Base-by-base conservation (phyloP, 2,329 filamentous ascomycete species). In the Claviceps purpurea region DNA sequence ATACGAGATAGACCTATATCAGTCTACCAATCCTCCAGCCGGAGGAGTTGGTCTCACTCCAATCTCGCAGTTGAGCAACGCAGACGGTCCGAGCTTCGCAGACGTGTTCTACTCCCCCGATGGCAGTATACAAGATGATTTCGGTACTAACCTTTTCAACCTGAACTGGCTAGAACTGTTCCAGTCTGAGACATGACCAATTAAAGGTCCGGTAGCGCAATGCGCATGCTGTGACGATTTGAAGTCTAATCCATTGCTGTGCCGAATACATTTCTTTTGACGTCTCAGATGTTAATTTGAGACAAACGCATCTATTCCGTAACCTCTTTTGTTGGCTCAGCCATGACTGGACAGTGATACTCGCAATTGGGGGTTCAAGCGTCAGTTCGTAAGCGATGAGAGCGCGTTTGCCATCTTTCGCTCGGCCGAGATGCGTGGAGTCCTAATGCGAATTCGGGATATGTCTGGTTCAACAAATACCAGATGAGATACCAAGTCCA, bases 121-220 rank as follows among this genome's bases (percentile, higher is more conserved):
- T 13, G 43, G 26, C 14, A 47, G 44, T 34, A 24, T 47, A 22
- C 20, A 47, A 18, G 50, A 51, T 14, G 45, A 39, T 24, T 47
- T 46, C 20, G 50, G 50, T 11, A 40, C 50, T 4, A 34, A 47
- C 42, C 43, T 51, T n/a, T 16, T 43, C 6, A 51, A 24, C 20
- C 34, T 51, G 37, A 37, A 51, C 22, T 51, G 50, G 50, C 13
- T 51, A 37, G 50, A 51, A 34, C 2, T 51, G 1, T 51, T 51
- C 13, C 50, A 46, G 13, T 47, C 34, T 11, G 50, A 46, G 22
- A 30, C 34, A 2, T 51, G 1, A 51, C 26, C 11, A 39, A 16
- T 20, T 4, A 24, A 34, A 41, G 34, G 22, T 6, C 30, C 16
- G 10, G n/a, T 18, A 4, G 7, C 26, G 44, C 44, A 30, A 30